Evolutionary conservation across 169 alveolate species (phyloP), one percentile per base, ranked within the genome.

Genomic region (Cryptosporidium viatorum): DNA sequence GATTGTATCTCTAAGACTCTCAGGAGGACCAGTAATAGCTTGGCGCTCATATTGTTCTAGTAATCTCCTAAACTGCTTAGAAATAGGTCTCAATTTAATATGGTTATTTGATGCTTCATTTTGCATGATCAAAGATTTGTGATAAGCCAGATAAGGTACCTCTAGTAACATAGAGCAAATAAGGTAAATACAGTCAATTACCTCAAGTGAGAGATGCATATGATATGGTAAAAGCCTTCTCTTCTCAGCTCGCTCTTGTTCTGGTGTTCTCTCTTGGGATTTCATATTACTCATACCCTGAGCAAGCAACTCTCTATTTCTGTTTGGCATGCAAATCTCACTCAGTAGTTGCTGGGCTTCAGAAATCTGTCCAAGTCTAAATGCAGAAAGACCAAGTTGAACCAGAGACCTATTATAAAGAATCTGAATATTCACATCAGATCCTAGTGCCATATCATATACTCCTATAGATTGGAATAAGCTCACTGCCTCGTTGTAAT

Each of bases 351-450:
- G 93, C 85, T 95, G 97, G 29, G 98, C 96, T 85, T 96, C 99
- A 67, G 94, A 93, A 84, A 98, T 95, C 69, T 93, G 92, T 1
- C 99, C 99, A 86, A 93, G 92, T 58, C 99, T 94, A 95, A 98
- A 98, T 29, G 99, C 99, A 70, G 99, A 94, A 43, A 98, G 93
- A 3, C 99, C 99, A 84, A 98, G 92, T 93, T 97, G 99, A 0
- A 97, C 99, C 55, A 97, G 86, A 84, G 97, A 94, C 84, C 99
- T 92, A 92, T 98, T 98, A 93, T 96, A 97, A 84, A 97, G 91
- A 43, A 97, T 96, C 94, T 98, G 99, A 71, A 98, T 96, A 26
- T 93, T 91, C 48, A 96, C 95, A 68, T 96, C 99, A 51, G 97
- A 92, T 91, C 94, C 96, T 50, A 93, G 84, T 26, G 97, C 98